Conservation (phyloP, 2,329 filamentous ascomycete species). For the Phaeosphaeriaceae sp. region DNA sequence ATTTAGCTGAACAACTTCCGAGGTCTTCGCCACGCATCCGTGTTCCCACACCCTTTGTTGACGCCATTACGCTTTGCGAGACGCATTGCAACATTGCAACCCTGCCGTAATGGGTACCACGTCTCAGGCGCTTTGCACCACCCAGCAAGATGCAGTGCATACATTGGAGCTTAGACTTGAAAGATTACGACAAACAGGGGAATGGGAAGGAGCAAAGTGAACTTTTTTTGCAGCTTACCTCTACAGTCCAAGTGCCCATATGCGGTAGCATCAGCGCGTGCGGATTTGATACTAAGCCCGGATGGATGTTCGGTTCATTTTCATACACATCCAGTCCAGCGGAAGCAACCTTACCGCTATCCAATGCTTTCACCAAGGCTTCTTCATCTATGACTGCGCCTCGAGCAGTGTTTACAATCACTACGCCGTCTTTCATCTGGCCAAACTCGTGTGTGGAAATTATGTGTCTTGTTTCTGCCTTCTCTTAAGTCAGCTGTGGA, state of each 20-base stretch:
- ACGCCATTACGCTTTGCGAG: slow-evolving; percentile 1
- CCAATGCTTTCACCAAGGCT: slow-evolving; percentile 76
- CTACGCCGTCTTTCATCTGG: slow-evolving; percentile 77
- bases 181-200: not conserved
- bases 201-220: not conserved
- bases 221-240: slow-evolving; percentile 48
- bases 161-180: not conserved
- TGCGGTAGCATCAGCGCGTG: slow-evolving; percentile 79
- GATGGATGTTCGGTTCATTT: slow-evolving; percentile 77
- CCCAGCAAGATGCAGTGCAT: not conserved
- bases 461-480: slow-evolving; percentile 73
- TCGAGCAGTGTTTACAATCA: slow-evolving; percentile 83
- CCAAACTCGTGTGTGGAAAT: slow-evolving; percentile 74
- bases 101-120: not conserved
- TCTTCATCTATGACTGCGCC: slow-evolving; percentile 83
- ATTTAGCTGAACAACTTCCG: not conserved
- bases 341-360: slow-evolving; percentile 71
- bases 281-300: slow-evolving; percentile 72
- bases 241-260: slow-evolving; percentile 83
- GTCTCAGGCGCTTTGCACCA: not conserved
- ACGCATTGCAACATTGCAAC: slow-evolving; percentile 5
- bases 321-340: slow-evolving; percentile 84
- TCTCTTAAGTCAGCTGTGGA: slow-evolving; percentile 5
- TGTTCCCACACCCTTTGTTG: slow-evolving; percentile 10
- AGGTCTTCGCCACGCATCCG: not conserved